Conservation (phyloP, 208 protist genomes). For the Trypanosoma platydactyli region DNA sequence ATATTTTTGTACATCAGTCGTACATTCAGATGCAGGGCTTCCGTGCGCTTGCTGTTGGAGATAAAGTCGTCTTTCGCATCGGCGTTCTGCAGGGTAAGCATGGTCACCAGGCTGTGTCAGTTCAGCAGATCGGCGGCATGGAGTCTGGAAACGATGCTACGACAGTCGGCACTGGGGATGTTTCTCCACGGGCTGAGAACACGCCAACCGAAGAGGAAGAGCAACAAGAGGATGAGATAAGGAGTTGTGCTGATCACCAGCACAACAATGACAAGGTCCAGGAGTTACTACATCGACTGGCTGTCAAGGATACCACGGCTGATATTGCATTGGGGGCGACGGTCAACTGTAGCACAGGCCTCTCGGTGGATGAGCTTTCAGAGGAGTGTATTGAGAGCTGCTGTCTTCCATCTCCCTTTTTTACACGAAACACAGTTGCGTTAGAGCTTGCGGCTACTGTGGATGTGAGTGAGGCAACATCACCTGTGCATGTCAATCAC, state of each 20-base stretch:
- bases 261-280: background rate
- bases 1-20: conserved; percentile 74
- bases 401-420: background rate
- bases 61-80: conserved; percentile 53
- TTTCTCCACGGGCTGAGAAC: too few species aligned
- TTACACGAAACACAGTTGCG: background rate
- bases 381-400: conserved; percentile 6
- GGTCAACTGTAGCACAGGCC: too few species aligned
- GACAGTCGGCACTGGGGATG: background rate
- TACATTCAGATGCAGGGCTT: conserved; percentile 65
- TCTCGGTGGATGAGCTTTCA: too few species aligned
- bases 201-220: background rate
- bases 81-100: conserved; percentile 46
- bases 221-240: background rate
- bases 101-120: conserved; percentile 49
- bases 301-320: background rate
- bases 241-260: background rate
- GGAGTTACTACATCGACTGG: conserved; percentile 5
- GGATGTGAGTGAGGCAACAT: background rate
- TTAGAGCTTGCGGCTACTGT: background rate
- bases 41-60: conserved; percentile 48
- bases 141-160: background rate
- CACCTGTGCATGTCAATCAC: background rate
- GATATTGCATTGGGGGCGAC: background rate
- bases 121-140: conserved; percentile 22